phyloP scores from a whole-genome alignment of 1,284 basidiomycete genomes.

The Termitomyces sp. region DNA sequence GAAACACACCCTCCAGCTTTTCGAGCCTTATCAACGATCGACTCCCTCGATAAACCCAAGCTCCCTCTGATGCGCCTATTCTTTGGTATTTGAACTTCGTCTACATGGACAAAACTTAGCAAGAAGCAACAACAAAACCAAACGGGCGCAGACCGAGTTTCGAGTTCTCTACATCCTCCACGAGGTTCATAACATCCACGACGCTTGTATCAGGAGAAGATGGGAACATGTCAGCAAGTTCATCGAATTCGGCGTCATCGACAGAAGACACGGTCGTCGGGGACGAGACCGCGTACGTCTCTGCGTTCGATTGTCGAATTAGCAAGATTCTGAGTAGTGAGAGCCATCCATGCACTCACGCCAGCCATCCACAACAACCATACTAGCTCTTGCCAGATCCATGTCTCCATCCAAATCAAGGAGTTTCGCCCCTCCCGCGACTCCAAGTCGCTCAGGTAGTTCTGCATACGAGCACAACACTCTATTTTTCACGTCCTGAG shows the following conservation, averaged over 20 bases:
- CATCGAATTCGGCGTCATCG: conserved; percentile 41
- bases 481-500: conserved; percentile 1
- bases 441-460: conserved; percentile 22
- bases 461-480: conserved; percentile 22
- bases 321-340: conserved; percentile 1
- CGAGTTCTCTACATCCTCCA: conserved; percentile 25
- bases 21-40: conserved; percentile 7
- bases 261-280: conserved; percentile 18
- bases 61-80: conserved; percentile 27
- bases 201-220: conserved; percentile 36
- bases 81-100: conserved; percentile 30
- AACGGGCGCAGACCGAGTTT: conserved; percentile 28
- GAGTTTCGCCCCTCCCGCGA: conserved; percentile 15
- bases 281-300: conserved; percentile 24
- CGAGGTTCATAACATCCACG: conserved; percentile 24
- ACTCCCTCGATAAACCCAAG: conserved; percentile 19
- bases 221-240: conserved; percentile 33
- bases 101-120: conserved; percentile 20
- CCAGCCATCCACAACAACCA: conserved; percentile 56
- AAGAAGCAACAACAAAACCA: background rate
- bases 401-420: conserved; percentile 32
- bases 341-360: conserved; percentile 31
- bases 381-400: conserved; percentile 37
- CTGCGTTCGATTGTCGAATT: conserved; percentile 16
- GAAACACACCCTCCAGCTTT: conserved; percentile 10